These are phyloP conservation scores for Jatropha curcas DNA, from an alignment of 345 rosid species.

Conservation along the genomic window DNA sequence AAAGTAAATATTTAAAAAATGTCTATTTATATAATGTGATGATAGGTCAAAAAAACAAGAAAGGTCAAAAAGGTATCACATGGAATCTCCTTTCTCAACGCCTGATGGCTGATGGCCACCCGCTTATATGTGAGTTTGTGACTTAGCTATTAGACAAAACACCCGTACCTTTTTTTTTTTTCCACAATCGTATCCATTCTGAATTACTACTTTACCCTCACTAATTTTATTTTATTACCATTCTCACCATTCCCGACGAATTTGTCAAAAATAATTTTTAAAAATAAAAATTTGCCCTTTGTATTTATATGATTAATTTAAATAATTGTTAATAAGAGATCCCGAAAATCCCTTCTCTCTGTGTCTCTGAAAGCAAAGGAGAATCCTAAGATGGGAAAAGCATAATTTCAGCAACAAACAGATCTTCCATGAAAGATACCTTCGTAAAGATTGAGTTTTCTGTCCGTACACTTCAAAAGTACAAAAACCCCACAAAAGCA, in stretches of 20 bases:
- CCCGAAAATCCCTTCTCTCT: neutral
- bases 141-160: slow-evolving; percentile 6
- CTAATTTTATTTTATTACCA: neutral
- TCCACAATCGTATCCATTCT: neutral
- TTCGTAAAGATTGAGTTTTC: slow-evolving; percentile 20
- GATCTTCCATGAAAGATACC: slow-evolving; percentile 44
- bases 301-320: neutral
- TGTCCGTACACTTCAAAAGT: slow-evolving; percentile 20
- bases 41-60: too few species aligned
- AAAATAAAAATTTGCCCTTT: neutral
- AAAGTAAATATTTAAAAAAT: too few species aligned
- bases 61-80: neutral
- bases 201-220: neutral
- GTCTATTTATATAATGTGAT: neutral
- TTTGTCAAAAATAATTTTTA: neutral
- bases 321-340: neutral
- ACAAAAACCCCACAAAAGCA: slow-evolving; percentile 14
- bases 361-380: neutral
- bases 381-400: slow-evolving; percentile 12
- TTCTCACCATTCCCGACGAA: neutral
- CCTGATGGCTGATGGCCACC: slow-evolving; percentile 1
- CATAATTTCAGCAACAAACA: slow-evolving; percentile 21
- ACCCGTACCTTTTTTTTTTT: slow-evolving; percentile 8
- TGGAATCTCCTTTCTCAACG: slow-evolving; percentile 10
- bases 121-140: too few species aligned